A percentile compares a stretch with the other conserved stretches of the same genome.
Evolutionary conservation across 306 rosid genomes (phyloP).

Genomic region (apple (Malus domestica)): DNA sequence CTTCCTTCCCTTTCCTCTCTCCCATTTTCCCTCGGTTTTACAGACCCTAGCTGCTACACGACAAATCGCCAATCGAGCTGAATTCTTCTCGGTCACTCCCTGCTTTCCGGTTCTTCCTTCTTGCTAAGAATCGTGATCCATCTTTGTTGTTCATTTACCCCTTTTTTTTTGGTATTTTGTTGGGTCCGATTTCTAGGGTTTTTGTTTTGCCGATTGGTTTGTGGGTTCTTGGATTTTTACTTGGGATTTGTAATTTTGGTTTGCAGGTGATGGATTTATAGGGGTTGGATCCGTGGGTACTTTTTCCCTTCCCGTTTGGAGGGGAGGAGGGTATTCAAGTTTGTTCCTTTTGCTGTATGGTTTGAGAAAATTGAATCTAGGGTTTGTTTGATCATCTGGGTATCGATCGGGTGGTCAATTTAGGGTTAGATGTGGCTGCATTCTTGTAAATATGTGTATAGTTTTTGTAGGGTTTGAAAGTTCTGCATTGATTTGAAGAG

Average conservation of each 20-base stretch:
- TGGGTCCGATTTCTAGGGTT: background rate
- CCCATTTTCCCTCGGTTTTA: background rate
- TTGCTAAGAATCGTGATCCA: constrained; percentile 27
- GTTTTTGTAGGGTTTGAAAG: constrained; percentile 18
- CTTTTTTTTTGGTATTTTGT: background rate
- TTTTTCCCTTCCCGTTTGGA: background rate
- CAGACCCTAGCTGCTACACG: background rate
- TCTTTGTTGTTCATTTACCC: background rate
- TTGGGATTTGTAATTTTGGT: background rate
- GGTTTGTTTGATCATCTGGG: constrained; percentile 36
- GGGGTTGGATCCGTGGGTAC: background rate
- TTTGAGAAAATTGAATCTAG: constrained; percentile 7
- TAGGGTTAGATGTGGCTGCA: constrained; percentile 9
- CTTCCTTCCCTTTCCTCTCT: background rate
- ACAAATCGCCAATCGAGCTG: background rate
- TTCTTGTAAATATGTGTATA: constrained; percentile 1
- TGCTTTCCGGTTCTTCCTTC: constrained; percentile 11
- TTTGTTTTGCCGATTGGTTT: background rate
- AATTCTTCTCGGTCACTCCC: background rate
- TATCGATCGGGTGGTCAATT: constrained; percentile 21
- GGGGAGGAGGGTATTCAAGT: background rate
- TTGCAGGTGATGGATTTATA: constrained; percentile 35
- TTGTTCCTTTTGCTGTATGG: background rate
- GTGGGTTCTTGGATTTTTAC: background rate
- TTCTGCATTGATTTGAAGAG: constrained; percentile 19